phyloP scores from a whole-genome alignment of 2,329 filamentous ascomycete genomes.

The Paecilomyces variotii region DNA sequence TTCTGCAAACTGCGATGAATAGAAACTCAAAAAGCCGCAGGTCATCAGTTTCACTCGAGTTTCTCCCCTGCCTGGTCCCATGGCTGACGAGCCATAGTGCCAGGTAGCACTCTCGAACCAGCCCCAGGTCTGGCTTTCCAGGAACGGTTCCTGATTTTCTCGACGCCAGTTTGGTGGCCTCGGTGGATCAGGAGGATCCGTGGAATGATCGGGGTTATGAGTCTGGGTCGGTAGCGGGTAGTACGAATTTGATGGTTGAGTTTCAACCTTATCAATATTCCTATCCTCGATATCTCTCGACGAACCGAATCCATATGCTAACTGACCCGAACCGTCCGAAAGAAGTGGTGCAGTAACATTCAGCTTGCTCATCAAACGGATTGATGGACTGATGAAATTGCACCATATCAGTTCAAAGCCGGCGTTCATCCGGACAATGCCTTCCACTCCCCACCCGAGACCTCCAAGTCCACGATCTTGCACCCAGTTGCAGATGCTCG shows the following conservation, averaged over 20 bases:
- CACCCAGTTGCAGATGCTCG: slow-evolving; percentile 42
- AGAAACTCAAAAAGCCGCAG: slow-evolving; percentile 35
- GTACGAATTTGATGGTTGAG: slow-evolving; percentile 12
- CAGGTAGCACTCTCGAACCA: slow-evolving; percentile 41
- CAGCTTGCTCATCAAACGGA: slow-evolving; percentile 36
- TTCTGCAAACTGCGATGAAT: neutral
- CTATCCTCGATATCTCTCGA: slow-evolving; percentile 1
- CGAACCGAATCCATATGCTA: neutral
- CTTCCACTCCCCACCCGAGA: slow-evolving; percentile 43
- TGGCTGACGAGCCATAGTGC: slow-evolving; percentile 35
- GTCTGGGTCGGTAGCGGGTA: slow-evolving; percentile 31
- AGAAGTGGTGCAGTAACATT: slow-evolving; percentile 42
- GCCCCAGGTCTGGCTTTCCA: slow-evolving; percentile 32
- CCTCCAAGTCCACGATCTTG: slow-evolving; percentile 33
- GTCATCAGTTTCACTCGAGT: slow-evolving; percentile 30
- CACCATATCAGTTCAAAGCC: slow-evolving; percentile 49
- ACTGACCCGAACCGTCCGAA: neutral
- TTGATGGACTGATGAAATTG: slow-evolving; percentile 39
- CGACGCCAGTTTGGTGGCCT: slow-evolving; percentile 32
- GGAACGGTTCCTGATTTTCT: slow-evolving; percentile 31
- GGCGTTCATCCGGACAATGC: slow-evolving; percentile 45
- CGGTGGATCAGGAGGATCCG: slow-evolving; percentile 26
- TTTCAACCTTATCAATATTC: neutral
- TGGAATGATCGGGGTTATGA: slow-evolving; percentile 27
- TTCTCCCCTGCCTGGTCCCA: slow-evolving; percentile 36